phyloP scores from a whole-genome alignment of 139 green algal species.

The Chlamydomonas schloesseri region DNA sequence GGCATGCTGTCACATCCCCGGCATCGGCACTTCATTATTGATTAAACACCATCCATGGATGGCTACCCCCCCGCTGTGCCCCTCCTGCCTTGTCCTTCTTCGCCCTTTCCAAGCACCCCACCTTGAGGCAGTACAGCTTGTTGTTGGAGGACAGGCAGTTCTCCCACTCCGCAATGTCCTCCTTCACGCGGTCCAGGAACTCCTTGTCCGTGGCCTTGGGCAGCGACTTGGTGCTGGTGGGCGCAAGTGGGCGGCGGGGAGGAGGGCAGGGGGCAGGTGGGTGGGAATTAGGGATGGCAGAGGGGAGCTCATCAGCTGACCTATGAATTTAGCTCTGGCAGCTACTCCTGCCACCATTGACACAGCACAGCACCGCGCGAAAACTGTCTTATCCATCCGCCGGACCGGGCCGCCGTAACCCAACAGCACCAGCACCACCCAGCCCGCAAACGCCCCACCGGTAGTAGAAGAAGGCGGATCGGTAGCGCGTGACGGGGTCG shows the following conservation, averaged over 20 bases:
- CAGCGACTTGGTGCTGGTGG: slow-evolving; percentile 10
- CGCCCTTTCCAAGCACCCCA: background rate
- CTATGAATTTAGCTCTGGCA: too few species aligned
- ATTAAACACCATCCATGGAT: too few species aligned
- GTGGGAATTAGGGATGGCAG: background rate
- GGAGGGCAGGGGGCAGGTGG: background rate
- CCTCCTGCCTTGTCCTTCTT: background rate
- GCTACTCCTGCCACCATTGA: too few species aligned
- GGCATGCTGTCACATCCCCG: too few species aligned
- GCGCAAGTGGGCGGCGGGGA: too few species aligned
- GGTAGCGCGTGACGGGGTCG: slow-evolving; percentile 62
- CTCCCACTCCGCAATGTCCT: slow-evolving; percentile 35
- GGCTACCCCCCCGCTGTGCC: too few species aligned
- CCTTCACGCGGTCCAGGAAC: slow-evolving; percentile 12
- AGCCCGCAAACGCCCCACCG: slow-evolving; percentile 25
- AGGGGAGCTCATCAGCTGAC: background rate
- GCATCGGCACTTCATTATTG: too few species aligned
- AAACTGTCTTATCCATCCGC: too few species aligned
- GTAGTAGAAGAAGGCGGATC: slow-evolving; percentile 70
- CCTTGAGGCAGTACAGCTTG: slow-evolving; percentile 39
- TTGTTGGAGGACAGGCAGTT: background rate
- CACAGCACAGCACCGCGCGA: too few species aligned
- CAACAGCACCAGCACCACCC: too few species aligned
- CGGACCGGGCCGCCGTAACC: too few species aligned
- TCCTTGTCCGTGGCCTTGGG: slow-evolving; percentile 26